Percentiles rank a stretch among this genome's conserved stretches.
Evolutionary conservation across 805 yeast genomes (phyloP).

Genomic region (Torulaspora delbrueckii): DNA sequence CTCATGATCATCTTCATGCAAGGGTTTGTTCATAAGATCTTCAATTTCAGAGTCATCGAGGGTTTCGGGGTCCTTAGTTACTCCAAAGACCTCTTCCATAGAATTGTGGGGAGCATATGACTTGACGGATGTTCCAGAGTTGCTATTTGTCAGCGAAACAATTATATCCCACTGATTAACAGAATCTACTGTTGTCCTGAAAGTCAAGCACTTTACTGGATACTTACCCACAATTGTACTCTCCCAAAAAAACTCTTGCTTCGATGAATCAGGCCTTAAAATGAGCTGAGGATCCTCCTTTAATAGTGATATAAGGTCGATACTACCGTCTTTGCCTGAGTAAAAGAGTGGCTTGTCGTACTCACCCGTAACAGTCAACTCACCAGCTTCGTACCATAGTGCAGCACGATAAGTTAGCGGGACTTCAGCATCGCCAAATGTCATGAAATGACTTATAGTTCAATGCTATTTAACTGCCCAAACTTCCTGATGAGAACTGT

Average conservation of each 20-base stretch:
- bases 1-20: neutral
- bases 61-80: slow-evolving; percentile 25
- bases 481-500: neutral
- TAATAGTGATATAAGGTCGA: neutral
- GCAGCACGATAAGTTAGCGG: neutral
- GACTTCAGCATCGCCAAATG: slow-evolving; percentile 7
- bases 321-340: neutral
- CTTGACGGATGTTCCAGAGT: neutral
- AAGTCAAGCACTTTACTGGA: slow-evolving; percentile 9
- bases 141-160: neutral
- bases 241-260: slow-evolving; percentile 3
- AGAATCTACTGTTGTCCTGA: neutral
- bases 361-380: slow-evolving; percentile 5
- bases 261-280: neutral
- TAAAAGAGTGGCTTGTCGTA: slow-evolving; percentile 5
- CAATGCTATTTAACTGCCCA: no score
- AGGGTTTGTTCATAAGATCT: slow-evolving; percentile 11
- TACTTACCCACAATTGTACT: slow-evolving; percentile 7
- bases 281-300: neutral
- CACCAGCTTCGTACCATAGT: slow-evolving; percentile 11
- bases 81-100: slow-evolving; percentile 9
- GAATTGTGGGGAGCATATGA: slow-evolving; percentile 7
- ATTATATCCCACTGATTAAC: neutral
- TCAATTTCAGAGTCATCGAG: slow-evolving; percentile 31
- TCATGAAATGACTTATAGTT: slow-evolving; percentile 5